Base-by-base conservation (phyloP, 2,329 filamentous ascomycete species). In the Xylariaceae sp. region DNA sequence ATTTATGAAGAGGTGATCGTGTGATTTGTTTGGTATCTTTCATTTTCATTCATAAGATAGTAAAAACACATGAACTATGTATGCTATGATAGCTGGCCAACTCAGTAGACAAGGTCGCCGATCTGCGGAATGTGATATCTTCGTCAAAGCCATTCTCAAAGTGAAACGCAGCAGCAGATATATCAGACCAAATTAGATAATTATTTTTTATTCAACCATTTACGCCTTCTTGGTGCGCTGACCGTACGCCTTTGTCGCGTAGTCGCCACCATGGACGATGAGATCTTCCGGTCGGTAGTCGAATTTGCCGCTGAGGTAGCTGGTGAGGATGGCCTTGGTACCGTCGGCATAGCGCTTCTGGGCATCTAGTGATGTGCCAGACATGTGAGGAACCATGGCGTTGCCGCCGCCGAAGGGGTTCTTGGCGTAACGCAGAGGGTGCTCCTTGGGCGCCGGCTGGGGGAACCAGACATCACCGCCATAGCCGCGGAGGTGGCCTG, bases 301-400 rank as follows among this genome's bases (percentile, higher is more conserved):
- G 63, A 87, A 71, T 64, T 81, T 83, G 57, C 90, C 90, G 53
- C 76, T 80, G 65, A 95, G 87, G 79, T 97, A 98, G 69, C 84
- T 89, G 53, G 91, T 77, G 46, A 98, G 76, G 63, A 98, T 97
- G 53, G 76, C 69, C 85, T 96, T 95, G 67, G 81, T 86, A 58
- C 89, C 89, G 51, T 83, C 75, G 59, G 89, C 88, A 64, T 95
- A 95, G 53, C 89, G 82, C 72, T 88, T 84, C 78, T 98, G 93
- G 45, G 93, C 93, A 64, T 98, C 93, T 63, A 98, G 85, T n/a
- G 90, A 95, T 44, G 91, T 97, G 64, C 93, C 93, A 11, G 89
- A 95, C 89, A 97, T 95, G 82, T 97, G 93, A 43, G 93, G 89
- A 46, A 96, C 90, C 87, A 93, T 98, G 72, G 90, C 93, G 73